A percentile compares a stretch with the other conserved stretches of the same genome.
Evolutionary conservation across 768 basidiomycete genomes (phyloP).

Genomic region (Naganishia friedmannii): DNA sequence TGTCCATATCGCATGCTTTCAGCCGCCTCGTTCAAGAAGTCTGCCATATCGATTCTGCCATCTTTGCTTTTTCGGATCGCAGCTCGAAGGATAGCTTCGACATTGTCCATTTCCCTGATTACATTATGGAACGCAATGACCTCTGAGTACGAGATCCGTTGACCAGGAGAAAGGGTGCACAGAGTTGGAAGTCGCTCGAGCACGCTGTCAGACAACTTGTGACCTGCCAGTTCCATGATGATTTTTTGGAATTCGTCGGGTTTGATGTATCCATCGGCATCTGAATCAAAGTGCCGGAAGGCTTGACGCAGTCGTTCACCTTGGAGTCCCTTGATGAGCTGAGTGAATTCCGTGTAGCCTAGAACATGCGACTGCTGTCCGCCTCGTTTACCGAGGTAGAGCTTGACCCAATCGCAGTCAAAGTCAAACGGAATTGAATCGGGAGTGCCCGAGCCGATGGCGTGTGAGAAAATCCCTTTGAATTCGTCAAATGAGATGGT

Average conservation of each 20-base stretch:
- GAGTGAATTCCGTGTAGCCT: constrained; percentile 82
- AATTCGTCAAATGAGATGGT: constrained; percentile 91
- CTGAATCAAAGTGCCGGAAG: constrained; percentile 83
- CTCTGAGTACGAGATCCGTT: constrained; percentile 91
- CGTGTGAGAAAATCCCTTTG: constrained; percentile 82
- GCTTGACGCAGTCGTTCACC: constrained; percentile 95
- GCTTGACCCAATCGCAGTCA: constrained; percentile 92
- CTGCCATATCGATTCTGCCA: constrained; percentile 90
- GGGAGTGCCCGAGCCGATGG: constrained; percentile 67
- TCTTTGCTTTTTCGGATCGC: constrained; percentile 87
- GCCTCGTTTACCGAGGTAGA: constrained; percentile 90
- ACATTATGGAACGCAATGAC: constrained; percentile 97
- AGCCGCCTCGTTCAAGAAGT: constrained; percentile 86
- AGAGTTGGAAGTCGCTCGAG: constrained; percentile 88
- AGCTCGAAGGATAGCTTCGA: constrained; percentile 87
- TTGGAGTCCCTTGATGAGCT: constrained; percentile 93
- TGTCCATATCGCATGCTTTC: constrained; percentile 85
- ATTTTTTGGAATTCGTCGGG: constrained; percentile 94
- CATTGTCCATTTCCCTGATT: constrained; percentile 94
- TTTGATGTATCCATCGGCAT: constrained; percentile 88
- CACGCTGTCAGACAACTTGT: constrained; percentile 91
- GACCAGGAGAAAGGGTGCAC: constrained; percentile 81
- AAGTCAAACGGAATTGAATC: constrained; percentile 81
- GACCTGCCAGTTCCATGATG: constrained; percentile 91
- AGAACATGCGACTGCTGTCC: constrained; percentile 24